Evolutionary conservation across 1,139 yeast species (phyloP), one percentile per base, ranked within the genome.

Genomic region (Wickerhamiella pararugosa): DNA sequence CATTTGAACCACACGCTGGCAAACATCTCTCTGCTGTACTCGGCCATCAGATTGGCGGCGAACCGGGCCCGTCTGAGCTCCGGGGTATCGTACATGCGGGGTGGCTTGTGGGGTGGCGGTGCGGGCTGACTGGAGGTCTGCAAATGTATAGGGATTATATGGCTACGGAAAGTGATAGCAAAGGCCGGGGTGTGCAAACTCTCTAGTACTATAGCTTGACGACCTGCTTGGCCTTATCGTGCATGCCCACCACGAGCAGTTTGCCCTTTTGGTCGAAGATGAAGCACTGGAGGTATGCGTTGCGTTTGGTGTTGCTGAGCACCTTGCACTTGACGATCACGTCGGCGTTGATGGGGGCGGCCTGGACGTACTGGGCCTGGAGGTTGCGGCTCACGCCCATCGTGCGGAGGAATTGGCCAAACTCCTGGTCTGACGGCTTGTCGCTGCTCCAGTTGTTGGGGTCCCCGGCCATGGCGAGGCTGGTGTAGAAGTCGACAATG

Each of bases 341-440:
- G 8, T 51, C 52, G 5, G 43, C 36, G 6, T 49, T 46, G 7
- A 57, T 35, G 3, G 61, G 62, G 5, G 58, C 51, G 5, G 61
- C 59, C 42, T 53, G 52, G 32, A 58, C 31, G 43, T 53, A 57
- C 42, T 57, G 59, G n/a, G 50, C 43, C 40, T 47, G 49, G 29
- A 59, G 40, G 34, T 53, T 47, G 28, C 63, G 51, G n/a, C 60
- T 52, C 7, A 51, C 47, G 2, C 61, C 61, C 37, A 55, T 40
- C 26, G 49, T 53, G 15, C 35, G 27, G 9, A 43, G 41, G 29
- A 43, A 45, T 7, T 33, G 38, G 29, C 40, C 35, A 5, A 49
- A 45, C 36, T 49, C 51, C 15, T 42, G 49, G 26, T 28, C 42
- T 29, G 44, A 44, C 25, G 47, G 45, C 10, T 32, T 40, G 5